Evolutionary conservation across 163 green algal species (phyloP), one percentile per base, ranked within the genome.

Genomic region (Chlamydomonas reinhardtii): DNA sequence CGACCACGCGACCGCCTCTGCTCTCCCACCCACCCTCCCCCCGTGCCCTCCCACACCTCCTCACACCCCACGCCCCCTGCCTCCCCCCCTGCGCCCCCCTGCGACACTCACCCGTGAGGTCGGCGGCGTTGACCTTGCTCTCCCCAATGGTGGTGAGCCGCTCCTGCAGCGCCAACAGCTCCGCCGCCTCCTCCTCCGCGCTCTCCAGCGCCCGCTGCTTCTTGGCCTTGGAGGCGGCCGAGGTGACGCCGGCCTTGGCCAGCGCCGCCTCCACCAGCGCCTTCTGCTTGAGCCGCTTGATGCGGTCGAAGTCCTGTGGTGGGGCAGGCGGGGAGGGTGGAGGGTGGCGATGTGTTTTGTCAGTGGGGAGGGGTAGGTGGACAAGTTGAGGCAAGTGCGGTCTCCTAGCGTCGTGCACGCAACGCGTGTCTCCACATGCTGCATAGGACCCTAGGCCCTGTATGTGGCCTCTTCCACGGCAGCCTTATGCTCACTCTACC

Each of bases 171-270:
- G 92, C 91, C 52, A 97, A 32, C 32, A 89, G 73, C 84, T 96
- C 94, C 20, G 97, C 94, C 64, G 96, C 96, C 87, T 97, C 96
- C 79, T 94, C 93, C 91, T 97, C 93, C 11, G 96, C 94, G n/a
- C 93, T 88, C 77, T 93, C 91, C 37, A 91, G 52, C 73, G 88
- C 27, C 20, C 89, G 87, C 12, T 89, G 89, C 77, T 86, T 81
- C 61, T 93, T 91, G 54, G 89, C 78, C 85, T 95, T 94, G 73
- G 39, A 29, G 12, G 48, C 48, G 48, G 48, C 48, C 24, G 73
- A 90, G 92, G 96, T 95, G 20, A 98, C 81, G n/a, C 96, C 96
- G 83, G 97, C 93, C 86, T 96, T 96, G 54, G 89, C 32, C 77
- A 94, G 61, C 27, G 88, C 90, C 25, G 84, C 65, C 75, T 94